Base-by-base conservation (phyloP, 2,329 filamentous ascomycete species). In the Daldinia sp. region DNA sequence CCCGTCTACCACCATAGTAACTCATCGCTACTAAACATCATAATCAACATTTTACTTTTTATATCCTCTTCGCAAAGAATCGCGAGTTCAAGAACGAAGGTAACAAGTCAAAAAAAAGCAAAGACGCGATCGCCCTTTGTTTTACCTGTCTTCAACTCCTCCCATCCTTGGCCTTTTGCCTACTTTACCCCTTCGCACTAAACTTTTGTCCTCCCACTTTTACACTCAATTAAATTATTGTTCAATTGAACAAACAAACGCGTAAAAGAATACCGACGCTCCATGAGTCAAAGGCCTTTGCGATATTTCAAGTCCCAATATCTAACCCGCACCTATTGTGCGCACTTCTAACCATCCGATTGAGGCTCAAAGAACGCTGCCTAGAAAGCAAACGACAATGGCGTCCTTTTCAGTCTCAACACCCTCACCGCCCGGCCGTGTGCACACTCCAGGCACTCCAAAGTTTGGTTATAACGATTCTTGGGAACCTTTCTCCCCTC, bases 401-500 rank as follows among this genome's bases (percentile, higher is more conserved):
- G 79, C 78, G 57, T 76, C 76, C 26, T 69, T 78, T 51, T 71
- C 80, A 55, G 78, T 85, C 60, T 79, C 83, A 59, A 92, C 90
- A 48, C 90, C 91, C 72, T 87, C 90, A 57, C 89, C 88, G 70
- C 83, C 87, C 41, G 79, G 82, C 46, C 81, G 82, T 70, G 81
- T 92, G 69, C 88, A 84, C 77, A 92, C 90, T 55, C 92, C 92
- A 68, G 87, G 87, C 44, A 89, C 92, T 62, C 92, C 92, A 54
- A 87, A 86, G 66, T 86, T 89, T 76, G 92, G 91, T 41, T 89
- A 85, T 74, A 83, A 85, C 72, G 92, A 94, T 79, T 81, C 84
- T 70, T 94, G 90, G 84, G 87, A 92, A 75, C 92, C 92, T 50
- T 94, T 89, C 77, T 89, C 90, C 67, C 89, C 90, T 61, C 87